Conservation (phyloP, 306 rosid species). For the Prunus persica region Prunus_persica_NCBIv2 NC_034015.1:20344001-20344500, state of each 20-base stretch:
- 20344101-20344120: not conserved
- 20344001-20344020: slow-evolving; percentile 18
- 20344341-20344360: not conserved
- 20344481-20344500: too few relatives aligned
- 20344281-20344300: not conserved
- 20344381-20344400: too few relatives aligned
- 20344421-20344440: too few relatives aligned
- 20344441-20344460: too few relatives aligned
- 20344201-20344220: not conserved
- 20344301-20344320: not conserved
- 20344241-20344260: not conserved
- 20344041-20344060: slow-evolving; percentile 6
- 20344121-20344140: not conserved
- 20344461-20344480: too few relatives aligned
- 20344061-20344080: not conserved
- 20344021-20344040: not conserved
- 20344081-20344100: not conserved
- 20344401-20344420: too few relatives aligned
- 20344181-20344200: not conserved
- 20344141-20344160: not conserved
- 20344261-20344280: not conserved
- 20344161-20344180: not conserved
- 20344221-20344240: not conserved
- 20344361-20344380: too few relatives aligned
- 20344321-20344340: not conserved